Evolutionary conservation across 768 basidiomycete species (phyloP).

Genomic region (Pleurotus tuber-regium): DNA sequence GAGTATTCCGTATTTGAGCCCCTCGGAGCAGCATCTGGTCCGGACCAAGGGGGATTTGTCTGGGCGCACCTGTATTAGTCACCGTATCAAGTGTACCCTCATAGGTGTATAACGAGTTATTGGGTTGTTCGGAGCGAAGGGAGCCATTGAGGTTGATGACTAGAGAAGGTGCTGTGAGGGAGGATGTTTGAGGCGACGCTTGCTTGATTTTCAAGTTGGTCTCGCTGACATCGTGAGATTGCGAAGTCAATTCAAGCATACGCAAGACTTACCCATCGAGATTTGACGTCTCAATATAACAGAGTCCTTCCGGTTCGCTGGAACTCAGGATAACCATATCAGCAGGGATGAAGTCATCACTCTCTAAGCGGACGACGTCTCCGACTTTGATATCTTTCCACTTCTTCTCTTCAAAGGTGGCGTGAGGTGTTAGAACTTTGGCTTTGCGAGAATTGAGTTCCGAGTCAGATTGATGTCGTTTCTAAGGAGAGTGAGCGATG

Average conservation of each 20-base stretch:
- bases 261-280: conserved; percentile 76
- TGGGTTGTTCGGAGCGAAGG: conserved; percentile 93
- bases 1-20: conserved; percentile 93
- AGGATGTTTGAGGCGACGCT: conserved; percentile 77
- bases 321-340: conserved; percentile 86
- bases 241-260: background rate
- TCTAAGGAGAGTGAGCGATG: conserved; percentile 41
- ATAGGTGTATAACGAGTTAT: conserved; percentile 96
- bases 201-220: conserved; percentile 99
- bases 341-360: conserved; percentile 93
- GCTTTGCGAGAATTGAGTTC: conserved; percentile 85
- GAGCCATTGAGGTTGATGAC: conserved; percentile 76
- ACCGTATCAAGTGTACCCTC: conserved; percentile 77
- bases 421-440: conserved; percentile 66
- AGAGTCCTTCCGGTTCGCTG: conserved; percentile 95
- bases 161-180: conserved; percentile 73
- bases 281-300: conserved; percentile 97
- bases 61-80: conserved; percentile 54
- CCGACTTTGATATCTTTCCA: conserved; percentile 93
- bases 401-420: conserved; percentile 67
- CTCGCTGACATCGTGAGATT: conserved; percentile 51
- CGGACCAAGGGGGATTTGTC: conserved; percentile 88
- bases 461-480: conserved; percentile 94
- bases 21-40: conserved; percentile 94
- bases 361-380: conserved; percentile 88